Base-by-base conservation (phyloP, 495 filamentous ascomycete species). In the Aspergillus nanangensis region DNA sequence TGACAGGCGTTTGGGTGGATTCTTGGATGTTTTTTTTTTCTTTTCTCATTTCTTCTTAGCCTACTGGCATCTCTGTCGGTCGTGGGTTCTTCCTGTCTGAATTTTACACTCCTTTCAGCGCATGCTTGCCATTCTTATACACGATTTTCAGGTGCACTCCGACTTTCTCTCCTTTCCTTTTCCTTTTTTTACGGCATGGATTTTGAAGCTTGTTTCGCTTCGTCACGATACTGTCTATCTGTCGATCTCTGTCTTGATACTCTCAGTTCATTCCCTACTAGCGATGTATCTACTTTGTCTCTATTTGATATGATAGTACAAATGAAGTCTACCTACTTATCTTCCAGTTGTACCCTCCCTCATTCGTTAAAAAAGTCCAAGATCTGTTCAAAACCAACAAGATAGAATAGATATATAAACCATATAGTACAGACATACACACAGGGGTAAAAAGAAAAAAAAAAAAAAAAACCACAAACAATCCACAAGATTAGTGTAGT, bases 1-100 rank as follows among this genome's bases (percentile, higher is more conserved):
- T 71, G 57, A 65, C 48, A 59, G 68, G 68, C 61, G 68, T 68
- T 65, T 63, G 64, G 66, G 66, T 52, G 60, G 65, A 22, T 22
- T 2, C 22, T 22, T 21, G 18, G n/a, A 24, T 38, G 19, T 47
- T 45, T 38, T 37, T 45, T 27, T 56, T 63, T 38, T 55, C 38
- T 44, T 29, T 38, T 54, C 45, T 47, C 17, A 15, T 49, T 51
- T 41, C 4, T 48, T 33, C 45, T 49, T 51, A 37, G 42, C 44
- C 35, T 53, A 44, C 38, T 52, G 38, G 37, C 41, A 27, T 42
- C 42, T 49, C 36, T 58, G 49, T 52, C 56, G 57, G 52, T 49
- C 45, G 42, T 47, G 34, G 31, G 31, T 45, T 52, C 50, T 53
- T 50, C 38, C 48, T 42, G 51, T 46, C 35, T 47, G 41, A 37